These are phyloP conservation scores for Arabidopsis suecica DNA, from an alignment of 345 rosid genomes.

Conservation along the genomic window DNA sequence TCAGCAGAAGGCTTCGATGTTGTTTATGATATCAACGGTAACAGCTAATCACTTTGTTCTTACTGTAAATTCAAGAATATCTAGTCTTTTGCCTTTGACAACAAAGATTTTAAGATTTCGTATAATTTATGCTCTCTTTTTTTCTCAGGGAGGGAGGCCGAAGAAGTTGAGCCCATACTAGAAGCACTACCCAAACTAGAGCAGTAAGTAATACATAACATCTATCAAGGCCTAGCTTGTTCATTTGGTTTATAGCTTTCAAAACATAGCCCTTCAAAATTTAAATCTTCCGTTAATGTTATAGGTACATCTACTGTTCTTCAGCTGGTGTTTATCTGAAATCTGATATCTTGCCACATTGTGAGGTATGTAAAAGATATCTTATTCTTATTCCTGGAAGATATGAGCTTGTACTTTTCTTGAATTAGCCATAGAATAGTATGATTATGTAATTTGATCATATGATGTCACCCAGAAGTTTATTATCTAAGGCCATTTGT, in stretches of 20 bases:
- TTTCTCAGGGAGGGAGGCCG: conserved; percentile 82
- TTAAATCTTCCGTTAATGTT: conserved; percentile 37
- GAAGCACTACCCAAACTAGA: conserved; percentile 92
- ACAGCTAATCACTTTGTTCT: conserved; percentile 5
- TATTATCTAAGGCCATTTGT: background rate
- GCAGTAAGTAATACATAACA: conserved; percentile 60
- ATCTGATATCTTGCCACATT: conserved; percentile 83
- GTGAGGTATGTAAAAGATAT: conserved; percentile 61
- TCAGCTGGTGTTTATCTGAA: conserved; percentile 96
- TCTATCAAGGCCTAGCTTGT: background rate
- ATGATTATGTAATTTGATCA: background rate
- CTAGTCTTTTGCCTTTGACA: background rate
- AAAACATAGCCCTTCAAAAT: background rate
- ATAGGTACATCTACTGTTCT: conserved; percentile 91
- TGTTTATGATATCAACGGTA: conserved; percentile 95
- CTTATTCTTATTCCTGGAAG: conserved; percentile 6
- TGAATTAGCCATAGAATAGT: background rate
- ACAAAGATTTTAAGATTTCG: background rate
- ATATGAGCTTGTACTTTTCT: background rate
- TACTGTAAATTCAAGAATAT: conserved; percentile 5
- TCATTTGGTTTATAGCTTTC: conserved; percentile 3
- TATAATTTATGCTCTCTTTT: conserved; percentile 31
- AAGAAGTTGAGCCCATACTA: conserved; percentile 87
- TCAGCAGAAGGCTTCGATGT: conserved; percentile 92
- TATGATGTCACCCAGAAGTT: conserved; percentile 26